phyloP scores from a whole-genome alignment of 352 stramenopile genomes.

The Pythium chondricola region DNA sequence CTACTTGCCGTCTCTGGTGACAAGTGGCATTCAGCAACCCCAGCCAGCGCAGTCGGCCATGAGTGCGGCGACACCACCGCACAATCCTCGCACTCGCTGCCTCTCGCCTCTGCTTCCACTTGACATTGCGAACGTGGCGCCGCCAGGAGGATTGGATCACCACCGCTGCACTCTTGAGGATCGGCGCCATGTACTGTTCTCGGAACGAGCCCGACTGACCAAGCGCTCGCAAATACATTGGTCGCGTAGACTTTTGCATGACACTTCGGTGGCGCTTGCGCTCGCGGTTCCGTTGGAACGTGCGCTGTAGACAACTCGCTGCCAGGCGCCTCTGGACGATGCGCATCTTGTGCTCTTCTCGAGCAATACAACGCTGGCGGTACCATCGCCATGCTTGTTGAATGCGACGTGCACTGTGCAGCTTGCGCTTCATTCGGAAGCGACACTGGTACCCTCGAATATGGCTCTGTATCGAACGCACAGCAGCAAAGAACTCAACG shows the following conservation, averaged over 20 bases:
- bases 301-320: conserved; percentile 43
- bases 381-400: conserved; percentile 33
- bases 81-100: conserved; percentile 5
- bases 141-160: conserved; percentile 50
- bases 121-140: conserved; percentile 26
- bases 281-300: conserved; percentile 28
- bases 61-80: neutral
- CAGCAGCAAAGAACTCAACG: conserved; percentile 38
- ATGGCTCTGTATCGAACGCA: conserved; percentile 37
- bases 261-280: conserved; percentile 21
- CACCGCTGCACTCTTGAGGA: conserved; percentile 34
- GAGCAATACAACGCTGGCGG: conserved; percentile 4
- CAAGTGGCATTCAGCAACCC: neutral
- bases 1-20: neutral
- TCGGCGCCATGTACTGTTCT: conserved; percentile 23
- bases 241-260: conserved; percentile 27
- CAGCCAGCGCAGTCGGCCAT: conserved; percentile 7
- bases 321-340: conserved; percentile 25
- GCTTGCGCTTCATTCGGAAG: conserved; percentile 22
- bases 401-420: conserved; percentile 22
- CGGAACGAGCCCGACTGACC: conserved; percentile 23
- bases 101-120: conserved; percentile 4
- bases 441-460: conserved; percentile 39
- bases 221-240: conserved; percentile 42
- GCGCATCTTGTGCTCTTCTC: conserved; percentile 22